Conservation (phyloP, 1,284 basidiomycete species). For the Puccinia horiana region DNA sequence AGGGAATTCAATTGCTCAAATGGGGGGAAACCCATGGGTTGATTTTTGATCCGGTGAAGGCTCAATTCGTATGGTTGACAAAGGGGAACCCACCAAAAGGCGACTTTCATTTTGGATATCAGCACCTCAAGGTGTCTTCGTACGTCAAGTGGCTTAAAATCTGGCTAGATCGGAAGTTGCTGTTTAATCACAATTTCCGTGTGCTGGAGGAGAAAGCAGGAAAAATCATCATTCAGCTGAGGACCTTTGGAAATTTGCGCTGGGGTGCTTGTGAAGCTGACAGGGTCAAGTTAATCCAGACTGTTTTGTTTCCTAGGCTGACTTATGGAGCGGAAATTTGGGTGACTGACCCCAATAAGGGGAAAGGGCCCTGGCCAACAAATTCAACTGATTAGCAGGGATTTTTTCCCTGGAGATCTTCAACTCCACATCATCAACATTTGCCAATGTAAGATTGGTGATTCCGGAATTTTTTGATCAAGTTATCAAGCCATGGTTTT, state of each 20-base stretch:
- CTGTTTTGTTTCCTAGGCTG: not conserved
- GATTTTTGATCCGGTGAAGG: not conserved
- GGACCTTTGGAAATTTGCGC: not conserved
- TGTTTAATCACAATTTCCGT: not conserved
- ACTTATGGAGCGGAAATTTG: not conserved
- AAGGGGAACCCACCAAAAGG: not conserved
- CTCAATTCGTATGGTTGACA: not conserved
- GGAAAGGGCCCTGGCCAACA: not conserved
- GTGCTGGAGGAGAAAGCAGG: not conserved
- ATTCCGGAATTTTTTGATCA: not conserved
- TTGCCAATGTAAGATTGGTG: not conserved
- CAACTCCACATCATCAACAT: not conserved
- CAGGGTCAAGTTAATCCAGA: not conserved
- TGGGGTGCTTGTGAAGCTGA: not conserved
- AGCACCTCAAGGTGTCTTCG: not conserved
- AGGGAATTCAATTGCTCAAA: not conserved
- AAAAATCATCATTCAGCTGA: not conserved
- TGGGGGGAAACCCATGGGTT: not conserved
- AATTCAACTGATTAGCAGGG: not conserved
- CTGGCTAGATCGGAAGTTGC: constrained; percentile 21
- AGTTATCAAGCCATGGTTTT: not conserved
- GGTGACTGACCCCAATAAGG: not conserved
- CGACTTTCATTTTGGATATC: not conserved
- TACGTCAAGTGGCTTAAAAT: constrained; percentile 19
- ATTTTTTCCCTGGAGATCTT: not conserved